Evolutionary conservation across 352 stramenopile species (phyloP), one percentile per base, ranked within the genome.

Genomic region (Pythium brachiatum): DNA sequence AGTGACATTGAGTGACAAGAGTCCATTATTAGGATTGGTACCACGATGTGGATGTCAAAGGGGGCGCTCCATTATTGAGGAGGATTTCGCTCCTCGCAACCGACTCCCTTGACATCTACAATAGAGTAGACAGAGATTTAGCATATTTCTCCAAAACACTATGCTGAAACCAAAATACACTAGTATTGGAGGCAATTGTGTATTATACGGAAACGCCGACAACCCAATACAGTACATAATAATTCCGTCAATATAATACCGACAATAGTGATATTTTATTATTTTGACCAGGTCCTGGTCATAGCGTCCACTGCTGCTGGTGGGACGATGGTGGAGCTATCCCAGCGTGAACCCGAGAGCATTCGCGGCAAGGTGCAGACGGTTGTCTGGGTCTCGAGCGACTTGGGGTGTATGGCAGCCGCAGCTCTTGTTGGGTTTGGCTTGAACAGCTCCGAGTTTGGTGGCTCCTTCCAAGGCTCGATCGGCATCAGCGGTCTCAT

Each of bases 221-320:
- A n/a, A n/a, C n/a, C n/a, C n/a, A n/a, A n/a, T n/a, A n/a, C n/a
- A n/a, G n/a, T n/a, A n/a, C n/a, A n/a, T n/a, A n/a, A n/a, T n/a
- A n/a, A n/a, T n/a, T n/a, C n/a, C n/a, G n/a, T n/a, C n/a, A n/a
- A n/a, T n/a, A n/a, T n/a, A n/a, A n/a, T n/a, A n/a, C n/a, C n/a
- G n/a, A n/a, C n/a, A n/a, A n/a, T n/a, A n/a, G n/a, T n/a, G n/a
- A n/a, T n/a, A n/a, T n/a, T n/a, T n/a, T n/a, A n/a, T n/a, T n/a
- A n/a, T n/a, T n/a, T n/a, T n/a, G n/a, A n/a, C n/a, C n/a, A n/a
- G n/a, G n/a, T n/a, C n/a, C n/a, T 81, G 44, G 75, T 89, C 25
- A 74, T 86, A 50, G 69, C 78, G 6, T 67, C 77, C 62, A 69
- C 83, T 2, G 76, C 77, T n/a, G 59, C 61, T 23, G 78, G 83